Conservation (phyloP, 1,139 yeast species). For the Yamadazyma dendronema region DNA sequence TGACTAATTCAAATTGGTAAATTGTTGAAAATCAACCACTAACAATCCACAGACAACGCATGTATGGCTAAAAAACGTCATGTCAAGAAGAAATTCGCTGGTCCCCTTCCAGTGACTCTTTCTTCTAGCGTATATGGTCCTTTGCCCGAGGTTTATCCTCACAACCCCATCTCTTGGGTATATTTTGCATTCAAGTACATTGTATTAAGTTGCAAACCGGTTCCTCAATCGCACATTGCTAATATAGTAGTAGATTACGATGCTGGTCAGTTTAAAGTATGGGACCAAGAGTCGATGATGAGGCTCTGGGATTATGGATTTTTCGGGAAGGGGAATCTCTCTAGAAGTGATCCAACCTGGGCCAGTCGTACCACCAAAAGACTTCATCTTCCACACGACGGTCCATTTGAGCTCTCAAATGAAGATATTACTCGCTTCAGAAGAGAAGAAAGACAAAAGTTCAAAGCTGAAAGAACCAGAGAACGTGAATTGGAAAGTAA, state of each 20-base stretch:
- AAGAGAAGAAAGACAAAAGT: constrained; percentile 68
- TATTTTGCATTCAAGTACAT: constrained; percentile 38
- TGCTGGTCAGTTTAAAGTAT: constrained; percentile 36
- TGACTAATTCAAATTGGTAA: constrained; percentile 42
- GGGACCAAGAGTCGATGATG: constrained; percentile 47
- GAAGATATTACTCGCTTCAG: constrained; percentile 80
- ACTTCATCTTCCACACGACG: constrained; percentile 37
- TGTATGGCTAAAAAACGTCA: constrained; percentile 16
- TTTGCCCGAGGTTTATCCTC: constrained; percentile 49
- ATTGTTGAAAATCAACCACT: constrained; percentile 4
- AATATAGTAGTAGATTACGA: constrained; percentile 25
- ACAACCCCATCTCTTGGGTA: constrained; percentile 63
- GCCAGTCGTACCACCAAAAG: constrained; percentile 54
- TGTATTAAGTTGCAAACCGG: constrained; percentile 21
- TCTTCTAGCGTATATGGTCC: constrained; percentile 32
- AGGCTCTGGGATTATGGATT: constrained; percentile 82
- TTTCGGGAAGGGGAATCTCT: constrained; percentile 88
- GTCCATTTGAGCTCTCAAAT: constrained; percentile 35
- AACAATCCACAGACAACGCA: constrained; percentile 2
- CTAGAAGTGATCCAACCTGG: constrained; percentile 96
- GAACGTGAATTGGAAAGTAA: constrained; percentile 36
- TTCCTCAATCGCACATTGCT: constrained; percentile 24
- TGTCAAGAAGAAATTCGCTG: constrained; percentile 26
- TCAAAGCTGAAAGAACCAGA: constrained; percentile 55
- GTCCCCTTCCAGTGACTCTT: constrained; percentile 50